Percentiles rank a stretch among this genome's conserved stretches.
Conservation (phyloP, 2,329 filamentous ascomycete genomes). For the Penicillium psychrosexuale region DNA sequence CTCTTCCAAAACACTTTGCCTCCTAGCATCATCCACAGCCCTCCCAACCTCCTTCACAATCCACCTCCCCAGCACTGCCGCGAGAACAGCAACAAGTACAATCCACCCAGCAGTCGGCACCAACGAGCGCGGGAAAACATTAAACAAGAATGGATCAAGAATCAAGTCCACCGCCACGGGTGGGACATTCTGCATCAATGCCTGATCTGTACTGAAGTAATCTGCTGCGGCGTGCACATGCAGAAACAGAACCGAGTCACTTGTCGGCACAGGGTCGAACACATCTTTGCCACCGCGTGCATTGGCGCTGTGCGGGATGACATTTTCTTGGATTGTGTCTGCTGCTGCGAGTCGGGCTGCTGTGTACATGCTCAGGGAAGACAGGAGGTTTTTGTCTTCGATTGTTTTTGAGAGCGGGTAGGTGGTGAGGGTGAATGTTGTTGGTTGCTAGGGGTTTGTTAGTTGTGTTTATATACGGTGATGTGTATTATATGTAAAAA, state of each 20-base stretch:
- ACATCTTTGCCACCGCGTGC: not conserved
- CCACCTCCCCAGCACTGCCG: conserved; percentile 47
- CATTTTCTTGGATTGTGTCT: conserved; percentile 16
- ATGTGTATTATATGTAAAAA: not conserved
- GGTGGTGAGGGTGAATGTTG: conserved; percentile 68
- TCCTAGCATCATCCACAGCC: conserved; percentile 21
- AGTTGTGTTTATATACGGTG: conserved; percentile 12
- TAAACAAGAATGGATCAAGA: conserved; percentile 79
- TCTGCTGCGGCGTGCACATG: conserved; percentile 74
- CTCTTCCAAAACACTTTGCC: conserved; percentile 8
- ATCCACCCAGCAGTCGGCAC: conserved; percentile 70
- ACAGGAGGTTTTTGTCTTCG: conserved; percentile 59
- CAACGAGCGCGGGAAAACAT: conserved; percentile 75
- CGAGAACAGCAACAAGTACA: conserved; percentile 54
- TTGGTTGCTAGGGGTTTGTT: conserved; percentile 67
- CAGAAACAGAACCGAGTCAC: conserved; percentile 64
- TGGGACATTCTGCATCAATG: conserved; percentile 71
- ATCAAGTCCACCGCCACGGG: conserved; percentile 76
- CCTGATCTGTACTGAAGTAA: conserved; percentile 72
- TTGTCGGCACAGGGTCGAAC: conserved; percentile 21
- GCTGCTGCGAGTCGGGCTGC: conserved; percentile 45
- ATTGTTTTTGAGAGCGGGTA: conserved; percentile 62
- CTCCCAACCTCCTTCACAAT: conserved; percentile 26
- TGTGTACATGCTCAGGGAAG: conserved; percentile 63
- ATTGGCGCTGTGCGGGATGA: conserved; percentile 9